Evolutionary conservation across 352 stramenopile genomes (phyloP), one percentile per base, ranked within the genome.

Genomic region (Elongisporangium prolatum): DNA sequence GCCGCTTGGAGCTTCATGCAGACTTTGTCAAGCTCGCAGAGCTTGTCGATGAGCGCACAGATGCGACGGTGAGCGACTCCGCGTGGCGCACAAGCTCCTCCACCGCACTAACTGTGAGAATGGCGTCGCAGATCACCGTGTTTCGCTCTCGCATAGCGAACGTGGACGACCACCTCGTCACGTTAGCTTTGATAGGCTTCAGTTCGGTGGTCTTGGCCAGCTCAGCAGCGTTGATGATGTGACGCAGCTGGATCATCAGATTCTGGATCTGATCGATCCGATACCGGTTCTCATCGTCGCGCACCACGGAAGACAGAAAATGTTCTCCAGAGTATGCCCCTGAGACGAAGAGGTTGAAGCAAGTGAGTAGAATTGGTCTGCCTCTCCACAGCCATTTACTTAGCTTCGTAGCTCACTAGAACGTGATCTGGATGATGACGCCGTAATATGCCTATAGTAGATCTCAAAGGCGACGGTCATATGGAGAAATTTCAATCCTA

Each of bases 151-250:
- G 18, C 56, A 68, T 63, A 17, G 60, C 48, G 21, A 48, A 66
- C 3, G 44, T 59, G 2, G 67, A 74, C 2, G 58, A 65, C 59
- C 67, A 69, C 7, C 62, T 59, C 2, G 63, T 70, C 1, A 57
- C 38, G 24, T 74, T 68, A 2, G 62, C 52, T 20, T 60, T 62
- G 48, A 65, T 21, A 22, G 56, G 52, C 0, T 9, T 2, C 1
- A 62, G 49, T 11, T 59, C 34, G 0, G 34, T 70, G 54, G 60
- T 14, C 28, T 61, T 65, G 8, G 54, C 44, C 9, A 68, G 49
- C 21, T 65, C 67, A 16, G 54, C 63, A 2, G 52, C 25, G 50
- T n/a, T n/a, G n/a, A n/a, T n/a, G n/a, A n/a, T n/a, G n/a, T n/a
- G n/a, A n/a, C n/a, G n/a, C n/a, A n/a, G n/a, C n/a, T n/a, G n/a